These are phyloP conservation scores for Apiospora aurea DNA, from an alignment of 2,329 filamentous ascomycete genomes.

Conservation along the genomic window DNA sequence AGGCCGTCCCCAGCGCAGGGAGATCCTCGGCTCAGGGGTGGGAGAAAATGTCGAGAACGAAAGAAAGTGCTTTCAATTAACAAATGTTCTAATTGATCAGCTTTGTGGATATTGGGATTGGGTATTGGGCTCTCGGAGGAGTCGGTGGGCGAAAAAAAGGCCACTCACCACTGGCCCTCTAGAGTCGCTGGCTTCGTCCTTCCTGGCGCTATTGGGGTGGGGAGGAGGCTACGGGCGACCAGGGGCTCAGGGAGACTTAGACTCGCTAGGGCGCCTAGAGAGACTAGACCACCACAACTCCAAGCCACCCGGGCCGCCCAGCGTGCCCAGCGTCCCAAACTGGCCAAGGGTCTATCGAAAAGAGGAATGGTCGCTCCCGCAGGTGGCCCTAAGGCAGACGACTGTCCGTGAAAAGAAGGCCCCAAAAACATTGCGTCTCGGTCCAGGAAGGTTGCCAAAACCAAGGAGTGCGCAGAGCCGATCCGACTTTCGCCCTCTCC, in stretches of 20 bases:
- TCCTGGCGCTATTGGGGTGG: slow-evolving; percentile 17
- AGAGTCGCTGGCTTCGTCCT: neutral
- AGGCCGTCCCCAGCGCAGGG: neutral
- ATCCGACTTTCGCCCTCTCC: neutral
- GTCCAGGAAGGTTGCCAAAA: neutral
- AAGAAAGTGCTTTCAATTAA: slow-evolving; percentile 9
- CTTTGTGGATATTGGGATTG: slow-evolving; percentile 15
- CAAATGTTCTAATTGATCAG: neutral
- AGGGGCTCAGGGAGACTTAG: slow-evolving; percentile 14
- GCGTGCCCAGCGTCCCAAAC: neutral
- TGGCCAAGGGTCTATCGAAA: slow-evolving; percentile 13
- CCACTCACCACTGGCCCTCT: neutral
- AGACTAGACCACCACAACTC: slow-evolving; percentile 11
- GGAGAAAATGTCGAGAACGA: neutral
- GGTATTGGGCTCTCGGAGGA: slow-evolving; percentile 3
- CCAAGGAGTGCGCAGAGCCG: neutral
- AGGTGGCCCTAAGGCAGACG: slow-evolving; percentile 3
- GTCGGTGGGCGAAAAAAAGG: neutral
- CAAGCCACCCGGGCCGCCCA: slow-evolving; percentile 19
- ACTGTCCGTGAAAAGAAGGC: neutral
- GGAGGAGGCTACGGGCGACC: slow-evolving; percentile 2
- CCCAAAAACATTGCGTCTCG: neutral
- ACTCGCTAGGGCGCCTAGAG: slow-evolving; percentile 2
- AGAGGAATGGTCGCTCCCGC: slow-evolving; percentile 19
- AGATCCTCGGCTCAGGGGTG: neutral